These are phyloP conservation scores for Infundibulicybe gibba DNA, from an alignment of 768 basidiomycete genomes.

Conservation along the genomic window DNA sequence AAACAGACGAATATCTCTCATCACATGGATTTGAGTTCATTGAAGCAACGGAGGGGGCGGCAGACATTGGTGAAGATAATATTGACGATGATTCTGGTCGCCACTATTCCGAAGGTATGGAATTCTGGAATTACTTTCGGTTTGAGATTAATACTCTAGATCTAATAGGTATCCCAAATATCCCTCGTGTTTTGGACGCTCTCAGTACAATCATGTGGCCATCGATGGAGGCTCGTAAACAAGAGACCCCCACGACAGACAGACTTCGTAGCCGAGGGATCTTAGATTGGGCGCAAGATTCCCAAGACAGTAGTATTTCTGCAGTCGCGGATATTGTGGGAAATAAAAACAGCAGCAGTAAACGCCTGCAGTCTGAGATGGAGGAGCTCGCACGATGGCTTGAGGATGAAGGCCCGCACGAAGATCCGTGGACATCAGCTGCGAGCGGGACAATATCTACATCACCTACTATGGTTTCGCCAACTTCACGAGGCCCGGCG, in stretches of 20 bases:
- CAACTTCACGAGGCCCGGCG: constrained; percentile 1
- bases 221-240: constrained; percentile 47
- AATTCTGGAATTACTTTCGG: constrained; percentile 6
- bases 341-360: neutral
- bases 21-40: constrained; percentile 77
- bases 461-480: constrained; percentile 21
- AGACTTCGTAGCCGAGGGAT: constrained; percentile 22
- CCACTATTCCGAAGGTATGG: constrained; percentile 19
- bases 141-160: neutral
- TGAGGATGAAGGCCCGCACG: constrained; percentile 34
- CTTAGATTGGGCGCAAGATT: constrained; percentile 39
- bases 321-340: constrained; percentile 12
- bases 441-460: constrained; percentile 19
- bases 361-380: constrained; percentile 40
- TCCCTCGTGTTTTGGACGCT: constrained; percentile 73
- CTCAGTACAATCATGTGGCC: constrained; percentile 90
- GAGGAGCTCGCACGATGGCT: constrained; percentile 62
- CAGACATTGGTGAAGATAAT: constrained; percentile 5
- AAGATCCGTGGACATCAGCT: constrained; percentile 39
- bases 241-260: constrained; percentile 13
- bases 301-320: constrained; percentile 29
- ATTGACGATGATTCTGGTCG: constrained; percentile 1
- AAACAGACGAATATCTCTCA: constrained; percentile 64
- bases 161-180: constrained; percentile 40
- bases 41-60: constrained; percentile 38